These are phyloP conservation scores for Penicillium italicum DNA, from an alignment of 2,329 filamentous ascomycete genomes.

Conservation along the genomic window DNA sequence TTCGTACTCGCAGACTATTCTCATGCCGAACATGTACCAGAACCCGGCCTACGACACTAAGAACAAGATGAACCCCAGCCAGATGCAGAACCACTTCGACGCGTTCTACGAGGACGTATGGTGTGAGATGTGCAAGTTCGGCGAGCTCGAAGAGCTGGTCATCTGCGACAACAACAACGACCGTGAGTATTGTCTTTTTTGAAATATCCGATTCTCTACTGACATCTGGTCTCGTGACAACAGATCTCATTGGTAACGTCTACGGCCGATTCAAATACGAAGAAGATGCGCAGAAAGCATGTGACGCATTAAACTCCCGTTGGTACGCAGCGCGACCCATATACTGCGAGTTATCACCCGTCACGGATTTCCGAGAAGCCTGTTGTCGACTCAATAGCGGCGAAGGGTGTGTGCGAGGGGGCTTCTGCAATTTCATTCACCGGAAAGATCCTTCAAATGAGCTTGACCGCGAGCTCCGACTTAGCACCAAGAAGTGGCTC, in stretches of 20 bases:
- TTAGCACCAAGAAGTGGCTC: slow-evolving; percentile 96
- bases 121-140: slow-evolving; percentile 99
- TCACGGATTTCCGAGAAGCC: slow-evolving; percentile 96
- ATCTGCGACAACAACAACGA: slow-evolving; percentile 99
- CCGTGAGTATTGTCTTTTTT: slow-evolving; percentile 54
- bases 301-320: slow-evolving; percentile 86
- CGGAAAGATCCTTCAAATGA: slow-evolving; percentile 90
- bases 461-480: slow-evolving; percentile 78
- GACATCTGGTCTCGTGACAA: slow-evolving; percentile 6
- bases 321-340: slow-evolving; percentile 98
- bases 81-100: slow-evolving; percentile 99
- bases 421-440: slow-evolving; percentile 99
- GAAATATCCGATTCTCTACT: slow-evolving; percentile 7
- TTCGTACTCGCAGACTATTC: slow-evolving; percentile 94
- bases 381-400: slow-evolving; percentile 93
- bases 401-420: slow-evolving; percentile 90
- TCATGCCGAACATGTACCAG: slow-evolving; percentile 98
- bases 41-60: slow-evolving; percentile 97
- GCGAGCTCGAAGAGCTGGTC: slow-evolving; percentile 93
- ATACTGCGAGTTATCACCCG: slow-evolving; percentile 95
- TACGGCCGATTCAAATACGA: slow-evolving; percentile 99
- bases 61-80: slow-evolving; percentile 91
- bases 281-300: slow-evolving; percentile 87
- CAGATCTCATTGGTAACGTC: slow-evolving; percentile 95
- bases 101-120: slow-evolving; percentile 99